Evolutionary conservation across 2,329 filamentous ascomycete genomes (phyloP).

Genomic region (Sclerotinia glacialis): DNA sequence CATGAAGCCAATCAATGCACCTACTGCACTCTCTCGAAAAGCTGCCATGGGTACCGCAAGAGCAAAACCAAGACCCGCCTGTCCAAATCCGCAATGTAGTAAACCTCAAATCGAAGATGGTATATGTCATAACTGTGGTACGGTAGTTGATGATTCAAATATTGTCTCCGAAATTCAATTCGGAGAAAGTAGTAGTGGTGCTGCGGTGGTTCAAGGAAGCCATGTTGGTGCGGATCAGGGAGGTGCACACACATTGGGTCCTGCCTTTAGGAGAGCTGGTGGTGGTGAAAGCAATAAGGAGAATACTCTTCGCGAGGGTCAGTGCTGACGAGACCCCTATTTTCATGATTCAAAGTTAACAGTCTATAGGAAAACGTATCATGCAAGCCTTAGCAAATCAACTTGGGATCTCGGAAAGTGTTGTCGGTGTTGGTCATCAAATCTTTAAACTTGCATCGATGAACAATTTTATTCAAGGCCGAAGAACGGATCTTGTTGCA

Average conservation of each 20-base stretch:
- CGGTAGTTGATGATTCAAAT: constrained; percentile 77
- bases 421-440: constrained; percentile 64
- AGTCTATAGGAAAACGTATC: constrained; percentile 44
- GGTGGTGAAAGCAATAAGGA: constrained; percentile 57
- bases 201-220: constrained; percentile 85
- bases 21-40: constrained; percentile 29
- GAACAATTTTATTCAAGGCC: constrained; percentile 80
- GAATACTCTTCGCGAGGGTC: constrained; percentile 54
- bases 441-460: constrained; percentile 74
- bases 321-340: constrained; percentile 21
- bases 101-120: constrained; percentile 61
- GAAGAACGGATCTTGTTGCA: constrained; percentile 78
- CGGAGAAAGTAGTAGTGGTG: constrained; percentile 80
- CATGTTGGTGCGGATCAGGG: constrained; percentile 85
- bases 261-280: constrained; percentile 59
- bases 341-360: not conserved
- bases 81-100: constrained; percentile 59
- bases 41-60: constrained; percentile 24
- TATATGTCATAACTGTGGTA: constrained; percentile 81
- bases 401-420: constrained; percentile 58
- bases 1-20: constrained; percentile 28
- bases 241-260: constrained; percentile 50
- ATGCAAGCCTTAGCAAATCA: constrained; percentile 62
- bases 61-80: constrained; percentile 37
- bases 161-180: constrained; percentile 93